Conservation (phyloP, 2,329 filamentous ascomycete genomes). For the Exophiala dermatitidis region DNA sequence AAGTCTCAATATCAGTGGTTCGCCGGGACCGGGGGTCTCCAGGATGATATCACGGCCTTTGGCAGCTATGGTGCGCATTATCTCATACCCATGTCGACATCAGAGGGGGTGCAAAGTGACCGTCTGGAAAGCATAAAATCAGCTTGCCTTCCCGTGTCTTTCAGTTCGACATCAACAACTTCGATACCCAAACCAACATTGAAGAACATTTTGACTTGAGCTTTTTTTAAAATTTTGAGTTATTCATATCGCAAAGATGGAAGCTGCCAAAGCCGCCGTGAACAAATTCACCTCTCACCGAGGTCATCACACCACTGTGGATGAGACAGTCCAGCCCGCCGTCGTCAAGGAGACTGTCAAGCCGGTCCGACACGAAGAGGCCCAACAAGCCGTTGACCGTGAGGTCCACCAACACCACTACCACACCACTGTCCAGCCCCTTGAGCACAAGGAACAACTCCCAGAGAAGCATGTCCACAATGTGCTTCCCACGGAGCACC, state of each 20-base stretch:
- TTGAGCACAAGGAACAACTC: conserved; percentile 48
- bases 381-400: conserved; percentile 56
- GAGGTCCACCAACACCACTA: conserved; percentile 67
- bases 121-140: neutral
- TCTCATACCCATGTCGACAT: neutral
- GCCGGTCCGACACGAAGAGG: conserved; percentile 55
- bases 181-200: neutral
- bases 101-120: too few relatives aligned
- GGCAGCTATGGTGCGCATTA: neutral
- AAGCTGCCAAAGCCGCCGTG: conserved; percentile 58
- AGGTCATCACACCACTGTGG: conserved; percentile 63
- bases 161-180: neutral
- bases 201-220: neutral
- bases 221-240: neutral
- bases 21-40: neutral
- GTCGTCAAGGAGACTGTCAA: conserved; percentile 55
- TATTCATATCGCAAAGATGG: conserved; percentile 43
- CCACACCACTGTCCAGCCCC: conserved; percentile 61
- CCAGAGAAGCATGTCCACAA: conserved; percentile 60
- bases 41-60: conserved; percentile 1
- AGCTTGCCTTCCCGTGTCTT: neutral
- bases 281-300: conserved; percentile 53
- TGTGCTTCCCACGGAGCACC: conserved; percentile 52
- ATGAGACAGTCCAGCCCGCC: conserved; percentile 56
- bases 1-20: neutral